Evolutionary conservation across 331 rosid genomes (phyloP), one percentile per base, ranked within the genome.

Genomic region (Telfairia occidentalis): DNA sequence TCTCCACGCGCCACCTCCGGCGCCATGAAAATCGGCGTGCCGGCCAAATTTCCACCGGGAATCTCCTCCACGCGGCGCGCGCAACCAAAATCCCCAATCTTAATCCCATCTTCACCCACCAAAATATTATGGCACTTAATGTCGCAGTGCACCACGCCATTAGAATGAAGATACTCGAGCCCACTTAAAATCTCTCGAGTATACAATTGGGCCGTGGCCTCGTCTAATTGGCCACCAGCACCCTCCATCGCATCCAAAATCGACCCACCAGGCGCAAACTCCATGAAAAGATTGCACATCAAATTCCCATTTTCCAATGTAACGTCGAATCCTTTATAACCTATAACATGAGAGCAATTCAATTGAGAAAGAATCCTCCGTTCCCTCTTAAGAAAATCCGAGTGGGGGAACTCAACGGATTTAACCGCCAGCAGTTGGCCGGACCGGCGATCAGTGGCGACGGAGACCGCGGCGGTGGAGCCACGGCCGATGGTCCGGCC

Each of bases 1-100:
- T 95, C 96, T 35, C 96, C 97, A 37, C 97, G 92, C 29, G 96
- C 97, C 81, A 87, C 98, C 85, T 95, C 97, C 6, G 98, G 98
- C 0, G 97, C 92, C 98, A 94, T 90, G 83, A 83, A 94, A 19
- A 76, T 83, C 5, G 97, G 98, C 0, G 98, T 90, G 2, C 98
- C 97, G 0, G 87, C 82, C 12, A 87, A 79, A 49, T 13, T 28
- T 11, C 73, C 10, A 42, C 74, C 9, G 63, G 77, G 23, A 73
- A 19, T 35, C 71, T 37, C 57, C 24, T 21, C 42, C 52, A 83
- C 75, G 49, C 80, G 80, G 79, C 85, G 73, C 0, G 96, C 89
- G 42, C 93, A 95, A 13, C 98, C 98, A 19, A 95, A 78, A 76
- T 95, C 97, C 16, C 96, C 93, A 10, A 95, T 80, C 79, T 88